Evolutionary conservation across 1,139 yeast species (phyloP).

Genomic region (Yamadazyma jaroonii): DNA sequence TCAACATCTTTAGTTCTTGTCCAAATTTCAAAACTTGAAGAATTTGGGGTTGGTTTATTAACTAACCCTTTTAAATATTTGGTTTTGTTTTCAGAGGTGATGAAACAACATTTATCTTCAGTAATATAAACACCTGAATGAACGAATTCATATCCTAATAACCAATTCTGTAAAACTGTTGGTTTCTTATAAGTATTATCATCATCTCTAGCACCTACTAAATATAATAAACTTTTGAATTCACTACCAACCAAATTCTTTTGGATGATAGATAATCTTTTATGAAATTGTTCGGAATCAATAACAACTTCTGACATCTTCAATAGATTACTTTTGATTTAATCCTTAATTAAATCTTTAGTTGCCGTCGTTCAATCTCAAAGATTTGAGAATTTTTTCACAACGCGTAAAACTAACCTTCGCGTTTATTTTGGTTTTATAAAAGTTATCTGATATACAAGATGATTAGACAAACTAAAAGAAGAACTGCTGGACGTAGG

Average conservation of each 20-base stretch:
- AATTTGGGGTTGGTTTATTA: constrained; percentile 32
- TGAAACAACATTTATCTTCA: constrained; percentile 56
- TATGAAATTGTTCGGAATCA: constrained; percentile 38
- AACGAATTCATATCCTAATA: constrained; percentile 92
- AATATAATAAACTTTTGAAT: constrained; percentile 53
- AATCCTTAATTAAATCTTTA: neutral
- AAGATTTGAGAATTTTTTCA: constrained; percentile 2
- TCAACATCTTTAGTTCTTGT: constrained; percentile 79
- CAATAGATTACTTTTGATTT: neutral
- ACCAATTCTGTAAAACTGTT: constrained; percentile 86
- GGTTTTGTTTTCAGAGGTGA: constrained; percentile 87
- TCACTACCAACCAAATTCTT: constrained; percentile 29
- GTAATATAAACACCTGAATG: constrained; percentile 77
- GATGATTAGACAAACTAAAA: constrained; percentile 75
- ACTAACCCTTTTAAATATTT: constrained; percentile 65
- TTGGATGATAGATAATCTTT: constrained; percentile 41
- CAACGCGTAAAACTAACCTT: constrained; percentile 4
- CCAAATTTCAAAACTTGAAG: constrained; percentile 61
- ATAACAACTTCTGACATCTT: constrained; percentile 36
- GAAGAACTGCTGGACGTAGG: constrained; percentile 73
- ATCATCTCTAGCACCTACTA: constrained; percentile 82
- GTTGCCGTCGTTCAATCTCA: constrained; percentile 5
- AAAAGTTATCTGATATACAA: neutral
- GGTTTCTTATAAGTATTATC: constrained; percentile 91
- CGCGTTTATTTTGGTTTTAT: constrained; percentile 1